Evolutionary conservation across 202 grass and related monocot species (phyloP), one percentile per base, ranked within the genome.

Genomic region (Dendrocalamus latiflorus): DNA sequence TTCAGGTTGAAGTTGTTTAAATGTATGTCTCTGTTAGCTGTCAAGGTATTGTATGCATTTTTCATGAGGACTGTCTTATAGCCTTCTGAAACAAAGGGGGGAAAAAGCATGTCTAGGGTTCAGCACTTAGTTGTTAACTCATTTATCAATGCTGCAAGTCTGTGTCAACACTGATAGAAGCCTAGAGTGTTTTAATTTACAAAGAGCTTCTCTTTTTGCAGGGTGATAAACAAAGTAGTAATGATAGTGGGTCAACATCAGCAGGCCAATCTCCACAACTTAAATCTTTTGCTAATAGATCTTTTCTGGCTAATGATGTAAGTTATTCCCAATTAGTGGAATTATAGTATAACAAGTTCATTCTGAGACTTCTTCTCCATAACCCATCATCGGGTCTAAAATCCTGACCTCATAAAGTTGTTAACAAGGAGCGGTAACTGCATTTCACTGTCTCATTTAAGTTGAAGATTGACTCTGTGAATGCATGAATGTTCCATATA

Each of bases 31-130:
- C 4, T 8, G 15, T 70, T 41, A 82, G 7, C 48, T 72, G 28
- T 49, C 10, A 67, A 64, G 62, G 18, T 68, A 75, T 54, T 70
- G 21, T 62, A 39, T 81, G 55, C 17, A 70, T 51, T 81, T 81
- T 75, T 41, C 36, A 74, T 56, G 51, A 42, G 47, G 48, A 59
- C 44, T 34, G n/a, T 79, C 21, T n/a, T n/a, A n/a, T n/a, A n/a
- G n/a, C n/a, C n/a, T n/a, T n/a, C n/a, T n/a, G n/a, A n/a, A n/a
- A n/a, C n/a, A n/a, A n/a, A n/a, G n/a, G n/a, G n/a, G n/a, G n/a
- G n/a, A n/a, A n/a, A n/a, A n/a, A n/a, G n/a, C n/a, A n/a, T n/a
- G n/a, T n/a, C n/a, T n/a, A n/a, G n/a, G n/a, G n/a, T n/a, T n/a
- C n/a, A n/a, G n/a, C n/a, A n/a, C n/a, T n/a, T n/a, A n/a, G n/a